Base-by-base conservation (phyloP, 257 asterid species). In the Plectranthus barbatus region DNA sequence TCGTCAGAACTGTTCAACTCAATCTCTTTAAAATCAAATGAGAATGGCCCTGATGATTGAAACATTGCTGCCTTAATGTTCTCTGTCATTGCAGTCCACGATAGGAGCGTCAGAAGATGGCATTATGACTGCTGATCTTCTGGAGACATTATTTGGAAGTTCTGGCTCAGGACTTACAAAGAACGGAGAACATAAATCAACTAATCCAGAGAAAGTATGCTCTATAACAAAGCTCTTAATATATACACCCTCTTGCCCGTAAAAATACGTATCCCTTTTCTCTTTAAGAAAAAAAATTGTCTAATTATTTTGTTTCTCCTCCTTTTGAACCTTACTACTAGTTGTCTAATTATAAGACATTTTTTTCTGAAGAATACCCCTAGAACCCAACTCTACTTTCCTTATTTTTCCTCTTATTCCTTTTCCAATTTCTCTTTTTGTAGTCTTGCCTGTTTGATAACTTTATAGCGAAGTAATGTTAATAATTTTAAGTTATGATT, bases 121-220 rank as follows among this genome's bases (percentile, higher is more conserved):
- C 20, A 81, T 87, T 67, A 87, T 92, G 99, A 89, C 91, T 18
- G 70, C 85, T 18, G 90, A 84, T 51, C 96, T 92, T 71, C 77
- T 82, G 57, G 90, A 82, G 62, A 77, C 45, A 57, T 74, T 92
- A 49, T 71, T 70, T 37, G 88, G 77, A 31, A 24, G 46, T 67
- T 65, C 83, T 56, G 64, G 74, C 34, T 71, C 67, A 40, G 62
- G 40, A 45, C 33, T 29, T 51, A 41, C 71, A 19, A 44, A 63
- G 50, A 47, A 19, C 80, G 72, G 66, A 60, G 72, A 72, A 39
- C 50, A 24, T 44, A 60, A 68, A 69, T 44, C 67, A 19, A 55
- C 71, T 59, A 61, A 23, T 36, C 59, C 75, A 14, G 57, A 64
- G 50, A 74, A 79, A 81, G 88, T 79, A 40, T 29, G 56, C 5